These are phyloP conservation scores for Verticillium longisporum DNA, from an alignment of 2,329 filamentous ascomycete genomes.

Conservation along the genomic window DNA sequence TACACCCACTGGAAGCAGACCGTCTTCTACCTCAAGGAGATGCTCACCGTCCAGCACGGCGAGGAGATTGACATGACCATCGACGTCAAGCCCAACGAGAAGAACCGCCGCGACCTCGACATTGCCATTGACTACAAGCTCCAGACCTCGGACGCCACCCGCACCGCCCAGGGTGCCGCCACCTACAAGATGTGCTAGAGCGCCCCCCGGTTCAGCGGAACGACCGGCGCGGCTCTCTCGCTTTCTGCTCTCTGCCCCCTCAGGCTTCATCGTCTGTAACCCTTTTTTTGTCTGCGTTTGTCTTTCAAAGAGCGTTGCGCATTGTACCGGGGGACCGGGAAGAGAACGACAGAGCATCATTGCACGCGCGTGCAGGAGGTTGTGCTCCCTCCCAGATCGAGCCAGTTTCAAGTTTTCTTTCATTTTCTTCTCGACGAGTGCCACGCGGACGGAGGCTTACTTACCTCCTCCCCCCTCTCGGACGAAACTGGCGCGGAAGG, in stretches of 20 bases:
- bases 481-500: too few species aligned
- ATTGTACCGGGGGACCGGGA: too few species aligned
- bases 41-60: slow-evolving; percentile 82
- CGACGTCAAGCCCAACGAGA: slow-evolving; percentile 80
- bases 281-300: too few species aligned
- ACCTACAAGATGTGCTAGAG: slow-evolving; percentile 72
- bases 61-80: slow-evolving; percentile 72
- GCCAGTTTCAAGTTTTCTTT: too few species aligned
- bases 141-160: slow-evolving; percentile 65
- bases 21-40: slow-evolving; percentile 93
- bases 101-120: slow-evolving; percentile 93
- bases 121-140: slow-evolving; percentile 81
- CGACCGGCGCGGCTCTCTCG: not conserved
- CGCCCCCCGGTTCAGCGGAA: not conserved
- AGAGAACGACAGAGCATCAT: too few species aligned
- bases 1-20: slow-evolving; percentile 99
- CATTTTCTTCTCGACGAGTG: too few species aligned
- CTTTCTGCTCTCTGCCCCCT: not conserved
- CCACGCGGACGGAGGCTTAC: too few species aligned
- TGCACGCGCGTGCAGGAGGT: too few species aligned
- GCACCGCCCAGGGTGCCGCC: slow-evolving; percentile 62
- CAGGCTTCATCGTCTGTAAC: too few species aligned
- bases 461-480: too few species aligned
- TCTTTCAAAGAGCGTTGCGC: too few species aligned
- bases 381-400: too few species aligned